These are phyloP conservation scores for Leishmania mexicana DNA, from an alignment of 208 protist genomes.

Conservation along the genomic window DNA sequence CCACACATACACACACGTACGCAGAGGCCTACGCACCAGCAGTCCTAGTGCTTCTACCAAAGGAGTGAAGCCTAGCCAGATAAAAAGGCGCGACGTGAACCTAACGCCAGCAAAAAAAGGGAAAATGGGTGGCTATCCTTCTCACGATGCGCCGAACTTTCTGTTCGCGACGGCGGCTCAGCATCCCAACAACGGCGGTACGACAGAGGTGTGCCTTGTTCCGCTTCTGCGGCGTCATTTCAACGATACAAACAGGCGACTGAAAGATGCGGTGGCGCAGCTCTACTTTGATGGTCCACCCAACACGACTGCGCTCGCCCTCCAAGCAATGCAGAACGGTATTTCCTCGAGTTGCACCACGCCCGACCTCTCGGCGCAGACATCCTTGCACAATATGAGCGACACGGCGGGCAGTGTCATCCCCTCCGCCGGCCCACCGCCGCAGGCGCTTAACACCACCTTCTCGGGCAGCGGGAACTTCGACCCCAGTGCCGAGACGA, in stretches of 20 bases:
- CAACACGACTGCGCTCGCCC: constrained; percentile 33
- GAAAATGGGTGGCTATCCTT: constrained; percentile 85
- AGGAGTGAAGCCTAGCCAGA: neutral
- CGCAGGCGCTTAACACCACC: neutral
- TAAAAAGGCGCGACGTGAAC: neutral
- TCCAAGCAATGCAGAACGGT: constrained; percentile 29
- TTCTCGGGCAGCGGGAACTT: neutral
- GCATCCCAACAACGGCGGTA: constrained; percentile 41
- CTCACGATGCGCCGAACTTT: constrained; percentile 81
- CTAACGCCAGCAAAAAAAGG: neutral
- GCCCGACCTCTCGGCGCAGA: constrained; percentile 12
- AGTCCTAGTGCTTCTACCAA: neutral
- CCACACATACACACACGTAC: neutral
- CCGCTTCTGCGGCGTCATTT: constrained; percentile 85
- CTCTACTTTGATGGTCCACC: constrained; percentile 51
- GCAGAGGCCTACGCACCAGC: neutral
- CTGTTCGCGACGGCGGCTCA: constrained; percentile 80
- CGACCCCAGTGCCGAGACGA: constrained; percentile 12
- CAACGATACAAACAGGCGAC: constrained; percentile 70
- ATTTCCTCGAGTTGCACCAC: constrained; percentile 4
- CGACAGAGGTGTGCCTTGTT: constrained; percentile 77
- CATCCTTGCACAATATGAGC: constrained; percentile 6
- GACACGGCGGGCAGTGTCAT: constrained; percentile 5
- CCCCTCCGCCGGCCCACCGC: neutral
- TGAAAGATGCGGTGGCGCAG: constrained; percentile 64